Conservation (phyloP, 225 moss, liverwort and hornwort species). For the Anthoceros angustus region DNA sequence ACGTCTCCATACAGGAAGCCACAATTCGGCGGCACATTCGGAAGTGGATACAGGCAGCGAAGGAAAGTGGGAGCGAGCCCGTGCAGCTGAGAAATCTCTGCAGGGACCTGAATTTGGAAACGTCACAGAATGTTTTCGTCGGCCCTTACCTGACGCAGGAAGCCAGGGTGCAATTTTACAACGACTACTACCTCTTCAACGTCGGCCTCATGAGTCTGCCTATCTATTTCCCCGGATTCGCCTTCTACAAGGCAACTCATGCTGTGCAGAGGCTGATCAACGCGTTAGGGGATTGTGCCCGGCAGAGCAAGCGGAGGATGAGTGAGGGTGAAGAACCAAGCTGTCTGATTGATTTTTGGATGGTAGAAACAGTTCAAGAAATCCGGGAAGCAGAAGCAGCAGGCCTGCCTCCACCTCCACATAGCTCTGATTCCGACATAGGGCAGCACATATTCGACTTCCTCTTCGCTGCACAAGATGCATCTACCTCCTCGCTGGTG, state of each 20-base stretch:
- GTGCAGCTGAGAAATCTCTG: slow-evolving; percentile 36
- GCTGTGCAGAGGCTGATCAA: slow-evolving; percentile 45
- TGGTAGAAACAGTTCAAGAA: slow-evolving; percentile 65
- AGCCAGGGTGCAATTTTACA: slow-evolving; percentile 25
- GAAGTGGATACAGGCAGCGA: slow-evolving; percentile 30
- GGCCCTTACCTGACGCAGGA: slow-evolving; percentile 55
- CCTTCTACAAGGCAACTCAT: slow-evolving; percentile 46
- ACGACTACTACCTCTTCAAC: slow-evolving; percentile 65
- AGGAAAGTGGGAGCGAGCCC: slow-evolving; percentile 15
- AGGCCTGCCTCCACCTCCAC: slow-evolving; percentile 41
- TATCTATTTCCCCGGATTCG: slow-evolving; percentile 55
- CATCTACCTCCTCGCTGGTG: slow-evolving; percentile 75
- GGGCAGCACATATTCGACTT: slow-evolving; percentile 80
- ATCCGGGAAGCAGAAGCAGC: slow-evolving; percentile 36
- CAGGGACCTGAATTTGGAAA: slow-evolving; percentile 77
- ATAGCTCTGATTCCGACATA: slow-evolving; percentile 53
- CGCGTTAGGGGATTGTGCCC: slow-evolving; percentile 35
- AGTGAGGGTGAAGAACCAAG: slow-evolving; percentile 42
- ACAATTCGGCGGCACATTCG: slow-evolving; percentile 49
- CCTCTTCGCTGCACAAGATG: slow-evolving; percentile 83
- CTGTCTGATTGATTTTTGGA: slow-evolving; percentile 81
- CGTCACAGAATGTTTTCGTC: slow-evolving; percentile 72
- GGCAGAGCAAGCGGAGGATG: slow-evolving; percentile 55
- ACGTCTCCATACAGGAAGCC: slow-evolving; percentile 61
- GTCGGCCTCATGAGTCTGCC: slow-evolving; percentile 57